Percentiles rank a stretch among this genome's conserved stretches.
phyloP scores from a whole-genome alignment of 805 yeast species.

The Yamadazyma phyllophila region DNA sequence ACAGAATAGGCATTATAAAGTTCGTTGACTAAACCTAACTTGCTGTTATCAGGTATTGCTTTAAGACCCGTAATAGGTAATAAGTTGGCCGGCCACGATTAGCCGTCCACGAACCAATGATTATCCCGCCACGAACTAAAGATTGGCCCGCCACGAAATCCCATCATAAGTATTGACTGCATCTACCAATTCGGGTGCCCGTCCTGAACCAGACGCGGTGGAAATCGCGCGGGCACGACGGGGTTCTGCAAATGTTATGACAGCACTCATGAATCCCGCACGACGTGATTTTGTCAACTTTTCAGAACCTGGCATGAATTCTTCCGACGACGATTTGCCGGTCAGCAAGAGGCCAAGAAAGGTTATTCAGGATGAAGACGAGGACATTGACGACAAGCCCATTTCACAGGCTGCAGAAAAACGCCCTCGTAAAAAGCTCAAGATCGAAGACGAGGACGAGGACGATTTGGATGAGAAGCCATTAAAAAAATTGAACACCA shows the following conservation, averaged over 20 bases:
- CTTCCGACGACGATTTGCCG: conserved; percentile 24
- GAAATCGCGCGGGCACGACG: neutral
- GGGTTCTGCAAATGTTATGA: neutral
- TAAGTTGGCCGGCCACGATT: no score
- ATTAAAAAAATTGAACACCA: conserved; percentile 1
- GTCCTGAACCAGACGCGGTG: neutral
- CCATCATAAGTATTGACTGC: no score
- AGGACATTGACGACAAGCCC: conserved; percentile 15
- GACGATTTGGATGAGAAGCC: neutral
- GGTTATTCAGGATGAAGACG: conserved; percentile 9
- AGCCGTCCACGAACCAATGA: neutral
- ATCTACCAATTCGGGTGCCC: no score
- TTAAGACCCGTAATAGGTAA: neutral
- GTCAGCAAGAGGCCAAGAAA: conserved; percentile 17
- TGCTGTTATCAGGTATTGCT: neutral
- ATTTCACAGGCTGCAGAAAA: conserved; percentile 10
- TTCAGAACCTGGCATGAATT: conserved; percentile 15
- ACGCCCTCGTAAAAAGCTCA: conserved; percentile 7
- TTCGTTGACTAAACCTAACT: no score
- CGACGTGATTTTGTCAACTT: neutral
- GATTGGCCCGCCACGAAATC: no score
- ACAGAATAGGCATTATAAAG: no score
- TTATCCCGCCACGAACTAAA: no score
- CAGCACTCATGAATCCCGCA: conserved; percentile 6
- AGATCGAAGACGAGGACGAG: neutral